phyloP scores from a whole-genome alignment of 176 grass and related monocot genomes.

The Canna indica region DNA sequence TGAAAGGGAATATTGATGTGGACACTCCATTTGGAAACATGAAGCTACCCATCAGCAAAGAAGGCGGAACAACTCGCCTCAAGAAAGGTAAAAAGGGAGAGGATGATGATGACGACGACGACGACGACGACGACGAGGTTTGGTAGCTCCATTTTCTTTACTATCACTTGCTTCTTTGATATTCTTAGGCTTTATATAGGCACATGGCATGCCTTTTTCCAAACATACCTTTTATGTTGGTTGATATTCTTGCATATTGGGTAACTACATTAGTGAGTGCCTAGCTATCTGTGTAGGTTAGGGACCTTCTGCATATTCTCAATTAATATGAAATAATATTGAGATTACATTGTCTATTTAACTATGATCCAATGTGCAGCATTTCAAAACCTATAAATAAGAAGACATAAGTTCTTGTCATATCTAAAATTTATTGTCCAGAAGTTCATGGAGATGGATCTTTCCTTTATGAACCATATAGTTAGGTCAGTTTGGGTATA shows the following conservation, averaged over 20 bases:
- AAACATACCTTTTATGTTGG: no score
- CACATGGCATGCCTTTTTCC: neutral
- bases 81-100: constrained; percentile 69
- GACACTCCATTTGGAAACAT: constrained; percentile 87
- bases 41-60: constrained; percentile 87
- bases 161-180: neutral
- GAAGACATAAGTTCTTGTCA: neutral
- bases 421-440: no score
- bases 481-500: no score
- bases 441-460: no score
- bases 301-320: no score
- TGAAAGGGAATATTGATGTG: constrained; percentile 84
- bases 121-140: constrained; percentile 42
- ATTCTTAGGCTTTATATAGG: neutral
- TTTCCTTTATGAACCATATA: no score
- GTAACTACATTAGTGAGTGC: no score
- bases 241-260: neutral
- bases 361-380: no score
- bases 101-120: constrained; percentile 35
- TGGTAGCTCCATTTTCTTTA: neutral
- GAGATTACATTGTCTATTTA: no score
- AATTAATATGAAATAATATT: no score
- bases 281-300: no score
- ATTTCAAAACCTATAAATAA: no score
- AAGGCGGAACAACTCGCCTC: constrained; percentile 71